Evolutionary conservation across 352 stramenopile species (phyloP).

Genomic region (Phytophthora lateralis): DNA sequence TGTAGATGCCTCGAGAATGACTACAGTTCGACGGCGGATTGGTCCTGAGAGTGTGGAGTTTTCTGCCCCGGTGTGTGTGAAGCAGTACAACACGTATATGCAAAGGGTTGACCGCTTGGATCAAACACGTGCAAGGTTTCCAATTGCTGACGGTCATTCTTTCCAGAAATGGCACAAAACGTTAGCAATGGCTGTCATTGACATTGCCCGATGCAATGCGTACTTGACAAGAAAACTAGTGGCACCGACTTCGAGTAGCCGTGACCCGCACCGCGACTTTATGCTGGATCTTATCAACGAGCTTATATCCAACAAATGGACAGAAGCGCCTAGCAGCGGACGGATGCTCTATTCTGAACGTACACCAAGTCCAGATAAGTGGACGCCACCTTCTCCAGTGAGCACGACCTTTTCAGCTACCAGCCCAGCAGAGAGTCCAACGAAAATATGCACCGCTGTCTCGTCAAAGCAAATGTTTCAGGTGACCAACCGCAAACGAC

Average conservation of each 20-base stretch:
- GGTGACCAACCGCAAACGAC: neutral
- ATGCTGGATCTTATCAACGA: neutral
- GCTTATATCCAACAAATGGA: conserved; percentile 2
- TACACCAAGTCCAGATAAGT: too few species aligned
- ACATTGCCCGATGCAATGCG: conserved; percentile 12
- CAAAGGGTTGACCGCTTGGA: conserved; percentile 13
- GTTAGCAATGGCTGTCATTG: neutral
- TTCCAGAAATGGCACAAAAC: conserved; percentile 11
- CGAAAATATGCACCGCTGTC: conserved; percentile 2
- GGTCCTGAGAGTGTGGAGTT: conserved; percentile 8
- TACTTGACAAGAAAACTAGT: conserved; percentile 13
- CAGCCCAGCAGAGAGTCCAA: neutral
- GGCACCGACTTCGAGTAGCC: neutral
- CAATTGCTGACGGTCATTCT: neutral
- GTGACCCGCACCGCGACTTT: neutral
- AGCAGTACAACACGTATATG: conserved; percentile 41
- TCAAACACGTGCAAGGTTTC: neutral
- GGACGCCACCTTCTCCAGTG: too few species aligned
- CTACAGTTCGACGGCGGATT: neutral
- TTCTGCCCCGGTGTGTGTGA: conserved; percentile 22
- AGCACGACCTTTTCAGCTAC: too few species aligned
- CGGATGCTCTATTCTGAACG: neutral
- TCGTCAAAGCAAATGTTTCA: conserved; percentile 4
- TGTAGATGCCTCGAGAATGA: conserved; percentile 20
- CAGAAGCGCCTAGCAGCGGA: conserved; percentile 2